These are phyloP conservation scores for Brachypodium distachyon DNA, from an alignment of 202 grass and related monocot species.

Conservation along the genomic window DNA sequence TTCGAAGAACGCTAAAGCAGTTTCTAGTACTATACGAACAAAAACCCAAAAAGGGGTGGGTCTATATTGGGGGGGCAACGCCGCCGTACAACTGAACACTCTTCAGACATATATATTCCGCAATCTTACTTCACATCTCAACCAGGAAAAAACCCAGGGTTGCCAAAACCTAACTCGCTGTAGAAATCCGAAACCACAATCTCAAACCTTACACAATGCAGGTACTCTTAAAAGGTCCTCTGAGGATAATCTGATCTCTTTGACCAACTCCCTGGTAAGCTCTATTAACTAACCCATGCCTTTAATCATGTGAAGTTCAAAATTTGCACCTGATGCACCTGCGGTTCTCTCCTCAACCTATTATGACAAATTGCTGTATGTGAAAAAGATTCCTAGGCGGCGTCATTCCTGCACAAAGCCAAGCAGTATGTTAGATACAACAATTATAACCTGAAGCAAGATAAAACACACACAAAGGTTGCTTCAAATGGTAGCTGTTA, in stretches of 20 bases:
- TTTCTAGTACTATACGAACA: constrained; percentile 47
- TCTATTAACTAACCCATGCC: constrained; percentile 69
- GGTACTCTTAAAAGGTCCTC: constrained; percentile 44
- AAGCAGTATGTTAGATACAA: neutral
- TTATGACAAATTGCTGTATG: constrained; percentile 63
- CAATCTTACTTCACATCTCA: constrained; percentile 77
- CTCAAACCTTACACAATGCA: constrained; percentile 61
- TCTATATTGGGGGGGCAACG: constrained; percentile 33
- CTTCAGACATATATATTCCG: constrained; percentile 65
- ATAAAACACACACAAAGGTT: neutral
- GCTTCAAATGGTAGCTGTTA: neutral
- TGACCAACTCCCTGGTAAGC: constrained; percentile 60
- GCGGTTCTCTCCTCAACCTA: constrained; percentile 58
- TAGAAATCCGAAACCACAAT: constrained; percentile 60
- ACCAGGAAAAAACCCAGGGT: constrained; percentile 42
- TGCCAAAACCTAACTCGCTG: constrained; percentile 48
- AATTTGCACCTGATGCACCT: constrained; percentile 54
- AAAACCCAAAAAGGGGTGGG: constrained; percentile 36
- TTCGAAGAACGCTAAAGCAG: constrained; percentile 39
- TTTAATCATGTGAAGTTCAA: constrained; percentile 60
- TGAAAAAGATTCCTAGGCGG: constrained; percentile 65
- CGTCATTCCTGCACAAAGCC: constrained; percentile 47
- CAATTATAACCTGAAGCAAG: neutral
- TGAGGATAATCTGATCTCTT: constrained; percentile 40
- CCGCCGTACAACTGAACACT: constrained; percentile 69